Evolutionary conservation across 2,329 filamentous ascomycete species (phyloP), one percentile per base, ranked within the genome.

Genomic region (Cadophora gregata): DNA sequence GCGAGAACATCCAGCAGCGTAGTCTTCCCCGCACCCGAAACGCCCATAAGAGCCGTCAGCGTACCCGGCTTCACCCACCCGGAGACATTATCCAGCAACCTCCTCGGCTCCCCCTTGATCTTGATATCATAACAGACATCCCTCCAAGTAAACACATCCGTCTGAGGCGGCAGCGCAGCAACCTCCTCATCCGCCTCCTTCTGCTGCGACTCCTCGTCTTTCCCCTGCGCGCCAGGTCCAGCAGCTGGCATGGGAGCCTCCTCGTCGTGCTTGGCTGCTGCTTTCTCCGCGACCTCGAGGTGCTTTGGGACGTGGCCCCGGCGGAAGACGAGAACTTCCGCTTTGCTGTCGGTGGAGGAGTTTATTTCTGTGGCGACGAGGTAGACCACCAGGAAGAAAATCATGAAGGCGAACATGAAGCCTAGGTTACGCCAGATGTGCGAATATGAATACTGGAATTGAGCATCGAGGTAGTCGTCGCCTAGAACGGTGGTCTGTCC

Each of bases 1-100:
- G 93, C 93, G 25, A 97, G 84, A 3, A 93, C 91, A 77, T 96
- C 93, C 9, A 96, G 82, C 3, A 97, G 84, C 0, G 93, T 96
- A 0, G 93, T 96, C 79, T 96, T 96, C 59, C 93, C 93, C 10
- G 93, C 93, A 92, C n/a, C 95, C 1, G 81, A 87, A 0, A 88
- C 86, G 48, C 89, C 87, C 88, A 91, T 91, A 0, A 91, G 80
- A 29, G 88, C 89, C 19, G 89, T 92, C 36, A 91, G 77, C 47
- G 88, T 91, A 63, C 89, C 89, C 19, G 89, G 89, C 76, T 91
- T 90, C 67, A 92, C 88, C 87, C 88, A 92, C n/a, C 89, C 89
- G 73, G 89, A 86, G 9, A 92, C 88, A 69, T 91, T 82, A 68
- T 91, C 86, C 42, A 92, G 79, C 19, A 94, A 88, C 10, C 88